Base-by-base conservation (phyloP, 306 rosid species). In the Trifolium pratense region DNA sequence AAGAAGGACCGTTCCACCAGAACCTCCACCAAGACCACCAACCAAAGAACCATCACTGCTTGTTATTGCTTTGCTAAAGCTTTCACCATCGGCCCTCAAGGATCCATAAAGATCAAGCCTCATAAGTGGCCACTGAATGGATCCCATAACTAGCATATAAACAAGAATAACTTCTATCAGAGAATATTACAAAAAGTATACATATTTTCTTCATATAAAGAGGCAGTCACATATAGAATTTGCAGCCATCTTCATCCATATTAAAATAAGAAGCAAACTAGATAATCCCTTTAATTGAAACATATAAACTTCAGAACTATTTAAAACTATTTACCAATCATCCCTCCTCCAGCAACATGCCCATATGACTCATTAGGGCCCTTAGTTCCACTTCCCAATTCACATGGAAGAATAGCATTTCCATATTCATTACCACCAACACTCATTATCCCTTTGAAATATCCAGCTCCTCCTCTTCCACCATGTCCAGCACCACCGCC, bases 401-500 rank as follows among this genome's bases (percentile, higher is more conserved):
- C 95, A 70, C 98, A 94, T 11, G 98, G 98, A 79, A 94, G 94
- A 84, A 86, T 85, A 73, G 97, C 95, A 88, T 85, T 86, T 66
- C 98, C 98, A 73, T 94, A 94, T 53, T 87, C 86, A 80, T 81
- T 82, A 68, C 98, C 98, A 36, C 98, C 98, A 70, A 65, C 70
- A 84, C 94, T 85, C 79, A 78, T 74, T 85, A 84, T 83, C 78
- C 98, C 97, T 18, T 88, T 83, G 86, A 84, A 91, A 84, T 84
- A 89, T 53, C 98, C 98, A 65, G 97, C 89, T 17, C 98, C 98
- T 62, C 98, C 98, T 87, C 86, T 84, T 82, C 98, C 98, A 68
- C 98, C 98, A 86, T 94, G 96, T 61, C 98, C 98, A 77, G 97
- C 98, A 67, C 98, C 98, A 73, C 98, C 95, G 48, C 97, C 97